phyloP scores from a whole-genome alignment of 192 early-diverging fungal species.

The Gonapodya sp. region DNA sequence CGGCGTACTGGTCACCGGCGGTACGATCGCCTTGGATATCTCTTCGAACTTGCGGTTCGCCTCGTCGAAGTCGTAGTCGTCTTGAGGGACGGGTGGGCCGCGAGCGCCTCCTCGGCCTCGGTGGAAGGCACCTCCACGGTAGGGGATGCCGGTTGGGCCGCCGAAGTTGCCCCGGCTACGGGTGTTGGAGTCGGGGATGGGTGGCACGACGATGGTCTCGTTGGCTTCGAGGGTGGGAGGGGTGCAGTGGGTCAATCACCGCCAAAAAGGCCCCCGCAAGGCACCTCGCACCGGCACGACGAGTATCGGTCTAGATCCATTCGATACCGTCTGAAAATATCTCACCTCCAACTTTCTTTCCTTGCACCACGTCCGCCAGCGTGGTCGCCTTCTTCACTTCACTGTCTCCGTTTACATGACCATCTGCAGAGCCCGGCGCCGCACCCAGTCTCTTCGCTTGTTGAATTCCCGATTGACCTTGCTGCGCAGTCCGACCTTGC shows the following conservation, averaged over 20 bases:
- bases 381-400: not conserved
- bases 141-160: constrained; percentile 22
- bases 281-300: too few species aligned
- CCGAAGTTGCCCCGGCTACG: constrained; percentile 22
- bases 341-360: too few species aligned
- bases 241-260: too few species aligned
- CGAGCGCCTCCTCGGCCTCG: not conserved
- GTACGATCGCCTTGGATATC: constrained; percentile 62
- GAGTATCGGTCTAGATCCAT: too few species aligned
- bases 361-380: not conserved
- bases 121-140: constrained; percentile 8
- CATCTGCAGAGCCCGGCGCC: too few species aligned
- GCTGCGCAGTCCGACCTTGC: not conserved
- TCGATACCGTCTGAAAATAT: too few species aligned
- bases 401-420: too few species aligned
- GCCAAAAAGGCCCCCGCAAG: too few species aligned
- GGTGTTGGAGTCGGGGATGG: not conserved
- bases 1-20: constrained; percentile 23
- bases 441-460: too few species aligned
- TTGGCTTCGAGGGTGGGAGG: too few species aligned
- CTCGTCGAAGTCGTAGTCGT: constrained; percentile 92
- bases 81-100: constrained; percentile 47
- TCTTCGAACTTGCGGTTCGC: constrained; percentile 92
- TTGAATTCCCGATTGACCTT: too few species aligned
- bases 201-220: constrained; percentile 15